Conservation (phyloP, 2,329 filamentous ascomycete species). For the Pseudonectria foliicola region DNA sequence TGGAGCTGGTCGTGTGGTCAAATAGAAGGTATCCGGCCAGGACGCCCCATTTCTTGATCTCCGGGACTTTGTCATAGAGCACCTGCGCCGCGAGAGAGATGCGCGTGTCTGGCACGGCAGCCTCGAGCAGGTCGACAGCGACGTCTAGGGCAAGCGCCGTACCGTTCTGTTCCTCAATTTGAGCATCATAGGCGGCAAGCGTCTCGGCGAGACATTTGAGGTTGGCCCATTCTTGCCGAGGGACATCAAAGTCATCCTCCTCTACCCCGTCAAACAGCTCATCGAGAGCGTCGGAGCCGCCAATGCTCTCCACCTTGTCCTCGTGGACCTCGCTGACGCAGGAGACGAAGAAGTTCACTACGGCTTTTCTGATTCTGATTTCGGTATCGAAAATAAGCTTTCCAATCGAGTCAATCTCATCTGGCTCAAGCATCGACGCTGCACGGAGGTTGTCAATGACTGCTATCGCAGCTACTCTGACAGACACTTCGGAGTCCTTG, state of each 20-base stretch:
- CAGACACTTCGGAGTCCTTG: slow-evolving; percentile 71
- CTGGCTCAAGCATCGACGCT: slow-evolving; percentile 79
- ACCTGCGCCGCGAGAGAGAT: slow-evolving; percentile 81
- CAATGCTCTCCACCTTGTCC: slow-evolving; percentile 73
- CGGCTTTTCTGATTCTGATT: slow-evolving; percentile 74
- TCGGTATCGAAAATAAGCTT: slow-evolving; percentile 87
- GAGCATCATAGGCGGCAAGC: slow-evolving; percentile 71
- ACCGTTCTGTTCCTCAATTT: slow-evolving; percentile 47
- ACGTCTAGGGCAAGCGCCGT: slow-evolving; percentile 40
- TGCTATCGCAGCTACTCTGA: slow-evolving; percentile 73
- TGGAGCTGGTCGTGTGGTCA: slow-evolving; percentile 69
- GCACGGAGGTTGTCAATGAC: slow-evolving; percentile 77
- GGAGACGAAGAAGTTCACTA: slow-evolving; percentile 83
- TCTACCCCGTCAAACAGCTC: slow-evolving; percentile 63
- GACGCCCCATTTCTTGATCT: slow-evolving; percentile 80
- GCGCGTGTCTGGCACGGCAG: slow-evolving; percentile 65
- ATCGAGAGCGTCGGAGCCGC: slow-evolving; percentile 68
- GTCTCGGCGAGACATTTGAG: slow-evolving; percentile 86
- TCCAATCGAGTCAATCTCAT: slow-evolving; percentile 83
- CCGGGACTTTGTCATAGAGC: slow-evolving; percentile 73
- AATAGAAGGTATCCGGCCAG: slow-evolving; percentile 86
- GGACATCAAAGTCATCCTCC: slow-evolving; percentile 70
- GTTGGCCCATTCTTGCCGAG: slow-evolving; percentile 79
- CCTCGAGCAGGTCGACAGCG: slow-evolving; percentile 51
- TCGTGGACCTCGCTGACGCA: slow-evolving; percentile 79